Evolutionary conservation across 805 yeast species (phyloP).

Genomic region (Barnettozyma sp.): DNA sequence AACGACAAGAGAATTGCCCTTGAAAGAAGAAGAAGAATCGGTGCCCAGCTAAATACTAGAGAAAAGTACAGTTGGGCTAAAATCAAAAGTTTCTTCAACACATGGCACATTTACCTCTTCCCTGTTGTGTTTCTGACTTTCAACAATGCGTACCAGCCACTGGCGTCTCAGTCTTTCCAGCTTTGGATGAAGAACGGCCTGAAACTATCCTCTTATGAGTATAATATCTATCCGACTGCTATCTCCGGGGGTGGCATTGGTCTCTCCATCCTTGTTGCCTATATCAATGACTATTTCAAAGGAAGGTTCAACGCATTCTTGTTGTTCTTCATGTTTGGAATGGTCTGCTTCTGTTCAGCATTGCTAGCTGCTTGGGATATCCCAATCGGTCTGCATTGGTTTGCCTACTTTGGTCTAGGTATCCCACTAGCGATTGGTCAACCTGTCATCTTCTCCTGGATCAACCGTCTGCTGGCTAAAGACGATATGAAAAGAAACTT

Average conservation of each 20-base stretch:
- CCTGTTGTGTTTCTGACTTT: constrained; percentile 25
- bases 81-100: constrained; percentile 35
- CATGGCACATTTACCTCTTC: constrained; percentile 44
- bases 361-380: constrained; percentile 41
- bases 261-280: constrained; percentile 30
- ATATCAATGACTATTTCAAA: constrained; percentile 31
- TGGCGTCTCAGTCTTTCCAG: constrained; percentile 36
- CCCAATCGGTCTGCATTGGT: constrained; percentile 42
- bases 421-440: constrained; percentile 46
- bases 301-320: constrained; percentile 32
- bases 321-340: constrained; percentile 32
- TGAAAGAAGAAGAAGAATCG: constrained; percentile 37
- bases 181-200: constrained; percentile 39
- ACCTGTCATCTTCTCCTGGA: constrained; percentile 52
- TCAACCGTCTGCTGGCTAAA: constrained; percentile 36
- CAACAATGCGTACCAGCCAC: constrained; percentile 22
- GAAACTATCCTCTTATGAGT: constrained; percentile 27
- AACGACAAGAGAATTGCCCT: constrained; percentile 39
- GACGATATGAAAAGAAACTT: constrained; percentile 29
- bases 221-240: constrained; percentile 37
- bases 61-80: constrained; percentile 34
- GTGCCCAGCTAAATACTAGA: constrained; percentile 37
- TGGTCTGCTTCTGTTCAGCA: constrained; percentile 36
- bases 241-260: constrained; percentile 35
- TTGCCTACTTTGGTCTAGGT: constrained; percentile 42